These are phyloP conservation scores for Sonneratia alba DNA, from an alignment of 345 rosid genomes.

Conservation along the genomic window DNA sequence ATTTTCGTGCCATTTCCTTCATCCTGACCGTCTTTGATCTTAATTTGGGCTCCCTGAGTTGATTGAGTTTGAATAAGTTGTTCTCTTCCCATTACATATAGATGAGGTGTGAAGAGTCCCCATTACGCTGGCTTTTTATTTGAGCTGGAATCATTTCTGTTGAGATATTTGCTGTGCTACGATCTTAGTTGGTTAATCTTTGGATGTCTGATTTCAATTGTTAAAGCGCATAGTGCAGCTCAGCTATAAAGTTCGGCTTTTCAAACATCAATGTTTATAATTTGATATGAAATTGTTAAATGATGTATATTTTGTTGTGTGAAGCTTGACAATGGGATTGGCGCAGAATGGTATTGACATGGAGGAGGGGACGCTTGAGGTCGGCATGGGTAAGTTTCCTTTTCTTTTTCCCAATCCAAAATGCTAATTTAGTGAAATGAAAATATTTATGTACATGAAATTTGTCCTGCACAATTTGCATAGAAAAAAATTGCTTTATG, in stretches of 20 bases:
- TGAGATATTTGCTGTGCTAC: not conserved
- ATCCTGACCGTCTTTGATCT: not conserved
- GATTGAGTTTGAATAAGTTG: not conserved
- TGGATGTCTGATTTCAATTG: not conserved
- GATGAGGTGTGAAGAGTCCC: not conserved
- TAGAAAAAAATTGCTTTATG: not conserved
- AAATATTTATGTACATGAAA: not conserved
- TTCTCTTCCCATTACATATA: not conserved
- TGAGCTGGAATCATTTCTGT: not conserved
- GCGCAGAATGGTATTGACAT: slow-evolving; percentile 38
- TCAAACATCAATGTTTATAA: not conserved
- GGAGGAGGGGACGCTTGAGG: slow-evolving; percentile 72
- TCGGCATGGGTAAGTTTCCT: slow-evolving; percentile 70
- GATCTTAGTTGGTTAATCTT: not conserved
- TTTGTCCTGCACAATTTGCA: not conserved
- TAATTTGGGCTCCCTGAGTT: not conserved
- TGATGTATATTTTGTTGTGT: not conserved
- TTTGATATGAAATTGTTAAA: not conserved
- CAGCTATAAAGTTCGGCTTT: not conserved
- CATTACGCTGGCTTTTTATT: not conserved
- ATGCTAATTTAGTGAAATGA: not conserved
- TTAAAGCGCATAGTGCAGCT: not conserved
- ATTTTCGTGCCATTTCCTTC: not conserved
- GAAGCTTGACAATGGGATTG: slow-evolving; percentile 43
- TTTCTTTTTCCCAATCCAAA: not conserved